Percentiles rank a stretch among this genome's conserved stretches.
Evolutionary conservation across 1,284 basidiomycete genomes (phyloP).

Genomic region (Tremellales sp.): DNA sequence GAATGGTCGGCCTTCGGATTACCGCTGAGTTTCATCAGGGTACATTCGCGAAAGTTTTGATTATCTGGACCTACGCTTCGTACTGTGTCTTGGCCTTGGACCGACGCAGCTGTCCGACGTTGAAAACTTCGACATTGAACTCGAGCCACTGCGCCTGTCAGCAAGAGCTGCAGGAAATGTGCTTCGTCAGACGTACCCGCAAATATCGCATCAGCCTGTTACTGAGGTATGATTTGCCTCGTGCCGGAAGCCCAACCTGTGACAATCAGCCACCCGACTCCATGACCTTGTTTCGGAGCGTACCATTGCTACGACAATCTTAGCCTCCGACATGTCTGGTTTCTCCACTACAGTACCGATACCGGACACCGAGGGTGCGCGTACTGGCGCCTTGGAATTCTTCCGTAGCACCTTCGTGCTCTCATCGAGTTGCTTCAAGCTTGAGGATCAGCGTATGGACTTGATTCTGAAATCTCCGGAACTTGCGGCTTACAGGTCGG

Average conservation of each 20-base stretch:
- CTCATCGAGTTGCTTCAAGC: constrained; percentile 44
- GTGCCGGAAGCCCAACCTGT: constrained; percentile 72
- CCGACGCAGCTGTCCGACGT: constrained; percentile 91
- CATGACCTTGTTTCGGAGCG: constrained; percentile 11
- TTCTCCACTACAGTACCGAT: constrained; percentile 69
- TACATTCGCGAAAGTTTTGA: constrained; percentile 4
- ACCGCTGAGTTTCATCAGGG: no score
- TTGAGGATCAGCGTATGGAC: constrained; percentile 6
- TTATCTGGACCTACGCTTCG: no score
- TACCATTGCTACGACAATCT: constrained; percentile 98
- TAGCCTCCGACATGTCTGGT: constrained; percentile 96
- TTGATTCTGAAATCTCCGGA: neutral
- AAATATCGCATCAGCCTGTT: constrained; percentile 80
- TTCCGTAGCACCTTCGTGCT: constrained; percentile 43
- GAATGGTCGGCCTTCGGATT: constrained; percentile 71
- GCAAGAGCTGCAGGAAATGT: neutral
- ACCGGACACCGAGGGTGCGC: constrained; percentile 48
- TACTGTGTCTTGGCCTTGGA: constrained; percentile 76
- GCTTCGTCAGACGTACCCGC: constrained; percentile 61
- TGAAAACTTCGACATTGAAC: constrained; percentile 98
- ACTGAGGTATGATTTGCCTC: constrained; percentile 78
- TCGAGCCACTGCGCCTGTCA: constrained; percentile 79
- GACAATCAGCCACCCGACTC: neutral
- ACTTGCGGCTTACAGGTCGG: constrained; percentile 30
- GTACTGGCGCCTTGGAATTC: constrained; percentile 36